phyloP scores from a whole-genome alignment of 1,139 yeast genomes.

The Debaryomycetaceae sp. region DNA sequence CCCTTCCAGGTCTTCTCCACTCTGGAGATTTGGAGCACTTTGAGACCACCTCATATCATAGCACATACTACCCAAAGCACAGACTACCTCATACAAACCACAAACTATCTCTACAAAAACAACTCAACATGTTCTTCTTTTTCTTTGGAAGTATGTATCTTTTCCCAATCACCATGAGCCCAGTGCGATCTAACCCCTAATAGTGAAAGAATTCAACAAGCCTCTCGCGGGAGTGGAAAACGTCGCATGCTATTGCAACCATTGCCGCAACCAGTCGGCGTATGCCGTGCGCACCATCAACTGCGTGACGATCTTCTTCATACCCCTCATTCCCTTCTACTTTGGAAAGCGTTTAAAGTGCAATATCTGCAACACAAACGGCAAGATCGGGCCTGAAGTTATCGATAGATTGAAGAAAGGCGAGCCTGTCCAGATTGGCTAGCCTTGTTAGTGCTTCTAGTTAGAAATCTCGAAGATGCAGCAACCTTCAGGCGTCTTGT shows the following conservation, averaged over 20 bases:
- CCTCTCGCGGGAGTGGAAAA: constrained; percentile 9
- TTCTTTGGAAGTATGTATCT: constrained; percentile 6
- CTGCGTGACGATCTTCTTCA: constrained; percentile 33
- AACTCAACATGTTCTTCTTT: constrained; percentile 6
- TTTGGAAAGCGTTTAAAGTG: constrained; percentile 29
- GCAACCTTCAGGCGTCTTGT: too few relatives aligned
- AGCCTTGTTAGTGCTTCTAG: background rate
- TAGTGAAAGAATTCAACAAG: constrained; percentile 10
- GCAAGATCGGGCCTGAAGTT: constrained; percentile 20
- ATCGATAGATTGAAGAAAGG: constrained; percentile 25
- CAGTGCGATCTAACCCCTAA: constrained; percentile 2
- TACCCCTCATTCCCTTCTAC: constrained; percentile 35
- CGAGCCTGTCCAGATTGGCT: constrained; percentile 26
- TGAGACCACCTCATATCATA: too few relatives aligned
- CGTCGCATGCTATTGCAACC: constrained; percentile 8
- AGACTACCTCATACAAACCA: background rate
- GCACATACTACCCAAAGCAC: background rate
- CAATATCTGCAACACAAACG: constrained; percentile 34
- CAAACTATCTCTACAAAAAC: too few relatives aligned
- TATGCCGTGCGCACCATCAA: constrained; percentile 31
- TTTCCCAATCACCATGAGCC: background rate
- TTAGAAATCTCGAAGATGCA: too few relatives aligned
- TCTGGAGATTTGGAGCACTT: too few relatives aligned
- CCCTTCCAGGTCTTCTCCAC: too few relatives aligned
- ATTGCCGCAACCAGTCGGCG: constrained; percentile 38